These are phyloP conservation scores for Chaetomiaceae sp. DNA, from an alignment of 2,329 filamentous ascomycete genomes.

Conservation along the genomic window DNA sequence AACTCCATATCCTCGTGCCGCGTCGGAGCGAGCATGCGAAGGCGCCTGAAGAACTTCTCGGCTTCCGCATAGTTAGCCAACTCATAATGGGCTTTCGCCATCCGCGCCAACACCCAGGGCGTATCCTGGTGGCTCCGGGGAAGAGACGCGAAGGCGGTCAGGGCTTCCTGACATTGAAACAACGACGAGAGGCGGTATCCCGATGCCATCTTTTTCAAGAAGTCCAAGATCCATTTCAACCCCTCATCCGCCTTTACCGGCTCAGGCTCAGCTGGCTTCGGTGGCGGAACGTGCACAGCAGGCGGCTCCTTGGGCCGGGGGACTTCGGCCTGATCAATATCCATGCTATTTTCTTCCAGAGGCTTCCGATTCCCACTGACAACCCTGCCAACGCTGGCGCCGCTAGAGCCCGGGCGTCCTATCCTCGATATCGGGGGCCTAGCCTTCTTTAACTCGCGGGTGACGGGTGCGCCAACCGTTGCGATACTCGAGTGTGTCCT, in stretches of 20 bases:
- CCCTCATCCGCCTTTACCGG: conserved; percentile 67
- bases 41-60: conserved; percentile 76
- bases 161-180: conserved; percentile 73
- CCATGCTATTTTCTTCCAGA: conserved; percentile 60
- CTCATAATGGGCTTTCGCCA: conserved; percentile 89
- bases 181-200: conserved; percentile 75
- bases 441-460: conserved; percentile 77
- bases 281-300: conserved; percentile 34
- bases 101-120: conserved; percentile 86
- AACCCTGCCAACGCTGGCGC: conserved; percentile 73
- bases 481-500: conserved; percentile 58
- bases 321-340: conserved; percentile 63
- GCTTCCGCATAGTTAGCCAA: conserved; percentile 81
- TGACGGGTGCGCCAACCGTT: conserved; percentile 55
- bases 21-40: conserved; percentile 75
- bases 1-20: conserved; percentile 94
- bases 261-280: conserved; percentile 48
- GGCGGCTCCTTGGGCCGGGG: conserved; percentile 42
- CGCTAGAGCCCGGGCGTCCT: conserved; percentile 61
- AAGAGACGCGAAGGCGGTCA: conserved; percentile 68
- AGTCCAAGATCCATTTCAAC: conserved; percentile 69
- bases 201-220: conserved; percentile 75
- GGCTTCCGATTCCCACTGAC: conserved; percentile 88
- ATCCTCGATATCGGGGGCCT: conserved; percentile 66
- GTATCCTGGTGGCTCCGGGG: conserved; percentile 77